A percentile compares a stretch with the other conserved stretches of the same genome.
phyloP scores from a whole-genome alignment of 129 eudicot genomes.

The Saposhnikovia divaricata region DNA sequence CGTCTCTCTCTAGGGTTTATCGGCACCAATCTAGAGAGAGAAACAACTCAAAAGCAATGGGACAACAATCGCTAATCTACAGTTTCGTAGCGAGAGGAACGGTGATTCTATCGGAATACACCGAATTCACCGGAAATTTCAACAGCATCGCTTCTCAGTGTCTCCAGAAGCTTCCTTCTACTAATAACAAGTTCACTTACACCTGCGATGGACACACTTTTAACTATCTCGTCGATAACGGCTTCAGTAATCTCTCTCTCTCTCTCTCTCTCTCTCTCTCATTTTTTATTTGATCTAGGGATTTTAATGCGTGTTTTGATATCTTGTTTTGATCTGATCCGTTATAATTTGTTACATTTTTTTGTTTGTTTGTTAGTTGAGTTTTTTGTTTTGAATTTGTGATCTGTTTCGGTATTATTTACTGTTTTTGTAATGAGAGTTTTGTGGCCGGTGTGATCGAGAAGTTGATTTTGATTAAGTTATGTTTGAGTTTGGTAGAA shows the following conservation, averaged over 20 bases:
- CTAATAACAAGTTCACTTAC: slow-evolving; percentile 88
- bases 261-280: not conserved
- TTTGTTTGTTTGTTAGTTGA: not conserved
- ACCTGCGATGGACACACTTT: slow-evolving; percentile 88
- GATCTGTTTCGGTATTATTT: no score
- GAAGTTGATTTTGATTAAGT: no score
- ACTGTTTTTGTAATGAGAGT: not conserved
- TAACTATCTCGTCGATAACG: slow-evolving; percentile 86
- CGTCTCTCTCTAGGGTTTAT: slow-evolving; percentile 17
- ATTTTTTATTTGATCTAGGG: no score
- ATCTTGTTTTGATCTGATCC: not conserved
- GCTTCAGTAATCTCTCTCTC: slow-evolving; percentile 43
- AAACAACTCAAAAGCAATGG: slow-evolving; percentile 36
- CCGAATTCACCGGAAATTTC: slow-evolving; percentile 89
- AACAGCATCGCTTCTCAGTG: slow-evolving; percentile 76
- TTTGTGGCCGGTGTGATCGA: no score
- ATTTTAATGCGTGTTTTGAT: not conserved
- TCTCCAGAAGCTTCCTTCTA: slow-evolving; percentile 87
- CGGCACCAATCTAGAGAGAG: not conserved
- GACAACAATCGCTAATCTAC: slow-evolving; percentile 89
- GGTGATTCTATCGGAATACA: slow-evolving; percentile 65
- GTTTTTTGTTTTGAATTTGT: not conserved
- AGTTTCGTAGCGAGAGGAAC: slow-evolving; percentile 89
- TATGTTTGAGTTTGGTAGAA: not conserved
- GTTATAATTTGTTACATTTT: not conserved